Evolutionary conservation across 2,329 filamentous ascomycete genomes (phyloP).

Genomic region (Colletotrichum sp.): DNA sequence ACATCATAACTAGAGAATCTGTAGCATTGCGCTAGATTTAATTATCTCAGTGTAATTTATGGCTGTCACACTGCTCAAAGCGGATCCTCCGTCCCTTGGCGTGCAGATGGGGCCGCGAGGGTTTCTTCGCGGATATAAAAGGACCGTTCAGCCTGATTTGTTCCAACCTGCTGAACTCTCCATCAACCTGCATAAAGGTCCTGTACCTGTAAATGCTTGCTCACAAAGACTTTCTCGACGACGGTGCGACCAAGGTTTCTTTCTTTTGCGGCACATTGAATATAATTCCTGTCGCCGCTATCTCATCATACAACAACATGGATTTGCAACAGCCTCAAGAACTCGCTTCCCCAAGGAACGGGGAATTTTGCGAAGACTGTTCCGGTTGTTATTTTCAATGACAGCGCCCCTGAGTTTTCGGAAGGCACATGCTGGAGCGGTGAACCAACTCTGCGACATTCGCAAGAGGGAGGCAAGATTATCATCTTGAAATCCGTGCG

Average conservation of each 20-base stretch:
- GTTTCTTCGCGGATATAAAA: background rate
- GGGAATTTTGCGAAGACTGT: background rate
- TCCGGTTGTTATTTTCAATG: background rate
- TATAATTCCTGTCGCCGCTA: accelerated
- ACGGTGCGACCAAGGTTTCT: background rate
- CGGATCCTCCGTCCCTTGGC: background rate
- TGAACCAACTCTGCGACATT: background rate
- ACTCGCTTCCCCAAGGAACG: background rate
- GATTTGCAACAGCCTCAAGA: background rate
- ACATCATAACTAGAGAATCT: too few relatives aligned
- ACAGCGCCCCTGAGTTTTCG: background rate
- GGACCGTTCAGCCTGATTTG: background rate
- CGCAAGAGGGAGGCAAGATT: background rate
- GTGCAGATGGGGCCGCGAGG: background rate
- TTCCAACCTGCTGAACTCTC: background rate
- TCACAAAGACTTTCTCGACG: too few relatives aligned
- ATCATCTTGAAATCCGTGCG: background rate
- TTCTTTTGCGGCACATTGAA: background rate
- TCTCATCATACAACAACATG: background rate
- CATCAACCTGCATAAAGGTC: background rate
- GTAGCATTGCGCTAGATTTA: background rate
- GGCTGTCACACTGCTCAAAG: background rate
- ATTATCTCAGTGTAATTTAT: background rate
- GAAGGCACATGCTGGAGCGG: background rate
- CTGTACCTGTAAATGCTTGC: too few relatives aligned